Evolutionary conservation across 129 eudicot genomes (phyloP).

Genomic region (Chrysanthemum lavandulifolium): DNA sequence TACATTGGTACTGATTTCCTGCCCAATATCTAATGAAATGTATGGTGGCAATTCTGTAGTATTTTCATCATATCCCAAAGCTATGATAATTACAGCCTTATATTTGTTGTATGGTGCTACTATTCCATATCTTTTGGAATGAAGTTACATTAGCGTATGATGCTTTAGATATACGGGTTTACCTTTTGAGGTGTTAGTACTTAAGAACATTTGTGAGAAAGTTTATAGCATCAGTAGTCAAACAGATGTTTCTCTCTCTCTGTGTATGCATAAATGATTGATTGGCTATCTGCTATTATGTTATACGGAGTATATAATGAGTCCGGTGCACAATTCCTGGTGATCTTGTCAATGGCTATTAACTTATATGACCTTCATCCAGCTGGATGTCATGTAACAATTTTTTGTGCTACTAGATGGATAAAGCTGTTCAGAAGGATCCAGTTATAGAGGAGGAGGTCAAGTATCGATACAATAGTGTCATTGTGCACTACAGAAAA

Average conservation of each 20-base stretch:
- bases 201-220: background rate
- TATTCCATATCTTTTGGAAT: background rate
- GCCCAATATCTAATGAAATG: background rate
- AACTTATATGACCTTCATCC: slow-evolving; percentile 9
- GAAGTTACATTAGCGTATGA: background rate
- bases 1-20: background rate
- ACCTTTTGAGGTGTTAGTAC: background rate
- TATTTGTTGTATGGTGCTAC: background rate
- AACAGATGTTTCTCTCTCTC: no score
- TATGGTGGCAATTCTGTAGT: background rate
- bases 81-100: background rate
- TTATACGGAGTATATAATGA: no score
- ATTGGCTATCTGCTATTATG: slow-evolving; percentile 1
- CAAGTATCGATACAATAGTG: slow-evolving; percentile 84
- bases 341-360: background rate
- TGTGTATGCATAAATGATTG: background rate
- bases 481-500: slow-evolving; percentile 81
- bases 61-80: no score
- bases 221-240: background rate
- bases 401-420: slow-evolving; percentile 48
- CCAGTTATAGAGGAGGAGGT: slow-evolving; percentile 92
- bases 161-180: slow-evolving; percentile 6
- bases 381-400: slow-evolving; percentile 18
- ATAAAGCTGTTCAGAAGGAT: slow-evolving; percentile 80
- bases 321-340: background rate